Conservation (phyloP, 805 yeast genomes). For the Tetrapisispora pingtungensis region DNA sequence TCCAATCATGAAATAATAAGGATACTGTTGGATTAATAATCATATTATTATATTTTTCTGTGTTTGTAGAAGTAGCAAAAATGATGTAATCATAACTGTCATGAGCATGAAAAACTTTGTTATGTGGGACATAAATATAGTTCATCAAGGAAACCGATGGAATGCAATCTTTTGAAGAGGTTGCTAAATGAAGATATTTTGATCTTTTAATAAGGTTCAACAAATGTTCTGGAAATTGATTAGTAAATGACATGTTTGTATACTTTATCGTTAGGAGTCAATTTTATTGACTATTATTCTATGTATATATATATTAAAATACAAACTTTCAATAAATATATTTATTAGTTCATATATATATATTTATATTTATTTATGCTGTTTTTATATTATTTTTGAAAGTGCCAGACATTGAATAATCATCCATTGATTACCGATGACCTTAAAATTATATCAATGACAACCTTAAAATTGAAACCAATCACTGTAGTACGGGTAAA, state of each 20-base stretch:
- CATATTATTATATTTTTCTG: constrained; percentile 69
- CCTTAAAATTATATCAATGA: too few species aligned
- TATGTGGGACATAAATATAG: constrained; percentile 50
- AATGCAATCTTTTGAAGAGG: constrained; percentile 50
- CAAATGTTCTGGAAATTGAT: constrained; percentile 32
- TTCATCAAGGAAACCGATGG: constrained; percentile 93
- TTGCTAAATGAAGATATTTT: constrained; percentile 74
- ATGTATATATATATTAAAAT: too few species aligned
- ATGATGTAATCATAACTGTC: constrained; percentile 42
- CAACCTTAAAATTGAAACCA: too few species aligned
- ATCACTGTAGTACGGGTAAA: too few species aligned
- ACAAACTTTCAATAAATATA: too few species aligned
- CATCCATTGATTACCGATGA: too few species aligned
- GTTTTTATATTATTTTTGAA: too few species aligned
- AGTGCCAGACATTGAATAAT: too few species aligned
- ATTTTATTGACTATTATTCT: too few species aligned
- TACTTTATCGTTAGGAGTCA: too few species aligned
- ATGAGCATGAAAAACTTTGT: constrained; percentile 11
- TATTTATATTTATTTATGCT: too few species aligned
- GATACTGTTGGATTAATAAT: constrained; percentile 67
- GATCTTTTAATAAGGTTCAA: constrained; percentile 45
- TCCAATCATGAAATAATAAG: constrained; percentile 84
- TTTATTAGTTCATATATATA: too few species aligned
- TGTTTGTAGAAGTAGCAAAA: constrained; percentile 58
- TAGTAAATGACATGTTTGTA: constrained; percentile 26